Base-by-base conservation (phyloP, 202 grass and related monocot species). In the Brachypodium distachyon region DNA sequence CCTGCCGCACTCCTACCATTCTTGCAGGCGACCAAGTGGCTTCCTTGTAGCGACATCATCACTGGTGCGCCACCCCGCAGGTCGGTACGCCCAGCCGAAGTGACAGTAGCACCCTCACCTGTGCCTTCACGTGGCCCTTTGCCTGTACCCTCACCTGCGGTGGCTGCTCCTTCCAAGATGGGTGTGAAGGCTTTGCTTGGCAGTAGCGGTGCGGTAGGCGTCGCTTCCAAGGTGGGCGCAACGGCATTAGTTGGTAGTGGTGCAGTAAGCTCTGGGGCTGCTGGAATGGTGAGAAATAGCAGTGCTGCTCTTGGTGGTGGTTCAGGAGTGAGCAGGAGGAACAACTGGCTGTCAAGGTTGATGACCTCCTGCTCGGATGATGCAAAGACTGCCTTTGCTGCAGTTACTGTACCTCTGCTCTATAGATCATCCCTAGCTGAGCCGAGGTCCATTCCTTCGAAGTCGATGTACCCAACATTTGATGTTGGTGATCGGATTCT, bases 401-500 rank as follows among this genome's bases (percentile, higher is more conserved):
- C 92, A 2, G 74, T 99, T 72, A 96, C 96, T 31, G 96, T 99
- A n/a, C 92, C 96, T 0, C 79, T 99, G 70, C 83, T 99, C 40
- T 92, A 87, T 38, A 89, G 79, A 53, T 91, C 92, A 9, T 91
- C 79, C 33, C 68, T 99, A 66, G 96, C 87, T 29, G 91, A 95
- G 43, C 91, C 92, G 0, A 95, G 92, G 70, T 99, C 92, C 41
- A 95, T 99, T 60, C 96, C 96, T 78, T 89, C 96, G 2, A 91
- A 83, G 74, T 99, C 96, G 14, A 99, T 99, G 96, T 92, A 81
- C 71, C 96, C 96, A 1, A 99, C 96, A 44, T 95, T 99, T 48
- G 96, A 99, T 83, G 81, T 99, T 48, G 96, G 96, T 48, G 96
- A 99, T 16, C 82, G 96, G 5, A 99, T 99, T 77, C 72, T 99